phyloP scores from a whole-genome alignment of 2,329 filamentous ascomycete species.

The Ascochyta clinopodiicola region DNA sequence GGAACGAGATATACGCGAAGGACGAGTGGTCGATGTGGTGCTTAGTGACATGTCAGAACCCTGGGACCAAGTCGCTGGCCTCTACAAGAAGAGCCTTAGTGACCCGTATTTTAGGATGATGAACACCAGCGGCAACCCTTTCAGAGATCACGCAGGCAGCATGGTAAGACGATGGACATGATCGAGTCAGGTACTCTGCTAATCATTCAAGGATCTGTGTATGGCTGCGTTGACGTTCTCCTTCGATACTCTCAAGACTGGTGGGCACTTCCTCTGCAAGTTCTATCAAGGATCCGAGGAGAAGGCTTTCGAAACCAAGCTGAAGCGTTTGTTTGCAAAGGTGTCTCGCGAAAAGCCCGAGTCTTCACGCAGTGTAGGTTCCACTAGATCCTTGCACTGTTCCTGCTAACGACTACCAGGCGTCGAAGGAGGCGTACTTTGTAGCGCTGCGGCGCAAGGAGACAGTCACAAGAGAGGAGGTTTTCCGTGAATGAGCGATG shows the following conservation, averaged over 20 bases:
- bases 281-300: conserved; percentile 95
- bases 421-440: conserved; percentile 86
- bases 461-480: conserved; percentile 53
- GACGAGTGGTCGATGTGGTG: conserved; percentile 83
- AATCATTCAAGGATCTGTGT: conserved; percentile 78
- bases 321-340: conserved; percentile 78
- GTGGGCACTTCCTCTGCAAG: conserved; percentile 95
- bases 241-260: conserved; percentile 79
- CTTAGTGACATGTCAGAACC: conserved; percentile 99
- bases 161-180: conserved; percentile 71
- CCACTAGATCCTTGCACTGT: not conserved
- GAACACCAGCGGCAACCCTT: conserved; percentile 91
- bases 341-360: conserved; percentile 91
- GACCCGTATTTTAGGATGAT: conserved; percentile 98
- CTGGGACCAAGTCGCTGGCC: conserved; percentile 82
- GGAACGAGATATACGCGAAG: conserved; percentile 50
- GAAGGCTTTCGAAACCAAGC: conserved; percentile 73
- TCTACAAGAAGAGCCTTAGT: conserved; percentile 88
- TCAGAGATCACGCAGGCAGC: conserved; percentile 88
- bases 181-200: not conserved
- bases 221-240: conserved; percentile 83
- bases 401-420: conserved; percentile 55
- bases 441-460: conserved; percentile 76
- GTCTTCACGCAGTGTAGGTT: conserved; percentile 77
- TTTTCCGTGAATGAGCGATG: conserved; percentile 46